Conservation (phyloP, 371 early-diverging fungal genomes). For the Antonospora locustae region DNA sequence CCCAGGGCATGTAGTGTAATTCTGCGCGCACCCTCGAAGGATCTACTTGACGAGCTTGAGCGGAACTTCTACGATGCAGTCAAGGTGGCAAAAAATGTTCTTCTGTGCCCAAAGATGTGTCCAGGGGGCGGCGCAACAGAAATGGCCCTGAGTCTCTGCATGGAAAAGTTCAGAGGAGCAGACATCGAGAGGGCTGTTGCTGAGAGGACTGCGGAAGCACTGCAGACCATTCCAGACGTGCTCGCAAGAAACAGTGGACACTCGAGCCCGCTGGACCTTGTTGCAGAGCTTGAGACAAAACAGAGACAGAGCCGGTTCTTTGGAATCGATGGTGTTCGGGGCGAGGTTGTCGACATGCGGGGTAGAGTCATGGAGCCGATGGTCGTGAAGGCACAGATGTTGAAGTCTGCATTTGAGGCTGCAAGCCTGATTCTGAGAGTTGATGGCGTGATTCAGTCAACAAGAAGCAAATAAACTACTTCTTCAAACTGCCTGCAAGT, state of each 20-base stretch:
- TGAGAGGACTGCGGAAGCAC: constrained; percentile 65
- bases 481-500: too few relatives aligned
- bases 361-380: constrained; percentile 86
- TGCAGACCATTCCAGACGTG: constrained; percentile 92
- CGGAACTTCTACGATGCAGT: constrained; percentile 98
- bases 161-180: constrained; percentile 4
- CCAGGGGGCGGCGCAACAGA: constrained; percentile 99
- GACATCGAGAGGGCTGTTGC: constrained; percentile 39
- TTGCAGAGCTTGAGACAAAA: constrained; percentile 80
- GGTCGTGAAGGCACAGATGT: constrained; percentile 90
- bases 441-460: constrained; percentile 53
- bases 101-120: constrained; percentile 72
- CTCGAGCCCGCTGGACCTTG: constrained; percentile 69
- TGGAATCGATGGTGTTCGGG: constrained; percentile 86
- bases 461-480: too few relatives aligned
- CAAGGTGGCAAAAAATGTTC: constrained; percentile 88
- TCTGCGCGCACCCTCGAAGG: constrained; percentile 90
- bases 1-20: constrained; percentile 96
- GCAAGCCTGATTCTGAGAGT: constrained; percentile 53
- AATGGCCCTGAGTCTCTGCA: constrained; percentile 65
- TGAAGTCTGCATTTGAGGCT: constrained; percentile 95
- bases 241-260: constrained; percentile 77
- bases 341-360: constrained; percentile 82
- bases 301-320: constrained; percentile 71
- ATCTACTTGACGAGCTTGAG: constrained; percentile 92